Conservation (phyloP, 768 basidiomycete genomes). For the Lentinula edodes region DNA sequence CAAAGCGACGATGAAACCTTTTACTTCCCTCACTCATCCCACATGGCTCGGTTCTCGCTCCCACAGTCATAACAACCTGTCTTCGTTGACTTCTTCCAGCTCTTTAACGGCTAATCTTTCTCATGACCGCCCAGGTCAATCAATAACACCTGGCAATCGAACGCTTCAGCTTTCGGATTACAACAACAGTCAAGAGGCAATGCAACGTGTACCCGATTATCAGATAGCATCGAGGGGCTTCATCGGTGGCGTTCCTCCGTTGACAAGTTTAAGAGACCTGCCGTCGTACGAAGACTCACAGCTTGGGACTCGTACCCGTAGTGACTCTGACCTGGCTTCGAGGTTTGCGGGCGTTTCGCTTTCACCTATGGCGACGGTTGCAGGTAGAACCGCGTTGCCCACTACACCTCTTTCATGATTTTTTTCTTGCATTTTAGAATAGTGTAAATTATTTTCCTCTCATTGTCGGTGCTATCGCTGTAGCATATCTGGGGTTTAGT, state of each 20-base stretch:
- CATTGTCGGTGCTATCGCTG: not conserved
- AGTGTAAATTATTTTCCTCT: not conserved
- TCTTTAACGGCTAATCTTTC: constrained; percentile 13
- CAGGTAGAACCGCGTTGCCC: not conserved
- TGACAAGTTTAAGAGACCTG: constrained; percentile 68
- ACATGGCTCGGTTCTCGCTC: constrained; percentile 35
- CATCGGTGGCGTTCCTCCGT: constrained; percentile 85
- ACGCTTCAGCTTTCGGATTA: constrained; percentile 11
- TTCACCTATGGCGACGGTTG: not conserved
- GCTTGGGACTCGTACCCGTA: not conserved
- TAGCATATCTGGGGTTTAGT: not conserved
- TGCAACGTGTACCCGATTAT: constrained; percentile 81
- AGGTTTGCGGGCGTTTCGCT: not conserved
- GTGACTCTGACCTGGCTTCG: constrained; percentile 1
- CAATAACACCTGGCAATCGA: constrained; percentile 9
- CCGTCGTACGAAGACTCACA: constrained; percentile 82
- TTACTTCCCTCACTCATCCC: constrained; percentile 40
- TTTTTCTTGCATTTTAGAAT: not conserved
- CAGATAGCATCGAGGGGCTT: constrained; percentile 80
- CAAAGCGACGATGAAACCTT: constrained; percentile 59
- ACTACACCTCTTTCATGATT: not conserved
- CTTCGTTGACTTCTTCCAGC: constrained; percentile 8
- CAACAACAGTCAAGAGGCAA: constrained; percentile 26
- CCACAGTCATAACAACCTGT: constrained; percentile 23
- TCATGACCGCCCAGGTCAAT: constrained; percentile 6